phyloP scores from a whole-genome alignment of 345 rosid species.

The Sisymbrium irio region DNA sequence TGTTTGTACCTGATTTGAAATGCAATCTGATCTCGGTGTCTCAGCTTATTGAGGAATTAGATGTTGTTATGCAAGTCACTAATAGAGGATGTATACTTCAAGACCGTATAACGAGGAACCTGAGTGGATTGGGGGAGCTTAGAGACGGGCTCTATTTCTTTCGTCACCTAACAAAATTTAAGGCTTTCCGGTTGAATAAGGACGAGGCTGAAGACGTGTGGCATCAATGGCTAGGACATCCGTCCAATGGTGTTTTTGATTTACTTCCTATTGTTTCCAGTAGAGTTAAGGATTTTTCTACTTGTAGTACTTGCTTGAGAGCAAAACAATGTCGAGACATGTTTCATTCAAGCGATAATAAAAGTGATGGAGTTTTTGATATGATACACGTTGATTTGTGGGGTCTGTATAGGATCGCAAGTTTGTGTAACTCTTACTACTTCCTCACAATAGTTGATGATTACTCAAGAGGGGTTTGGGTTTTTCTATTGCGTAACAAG shows the following conservation, averaged over 20 bases:
- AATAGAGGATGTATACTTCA: slow-evolving; percentile 3
- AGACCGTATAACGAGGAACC: slow-evolving; percentile 24
- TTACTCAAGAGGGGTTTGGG: not conserved
- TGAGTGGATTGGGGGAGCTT: slow-evolving; percentile 23
- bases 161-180: too few relatives aligned
- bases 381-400: not conserved
- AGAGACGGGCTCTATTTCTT: too few relatives aligned
- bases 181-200: too few relatives aligned
- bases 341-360: not conserved
- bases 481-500: not conserved
- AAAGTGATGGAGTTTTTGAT: not conserved
- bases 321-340: not conserved
- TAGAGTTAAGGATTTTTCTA: too few relatives aligned
- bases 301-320: too few relatives aligned
- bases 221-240: too few relatives aligned
- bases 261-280: too few relatives aligned
- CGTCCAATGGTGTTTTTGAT: too few relatives aligned
- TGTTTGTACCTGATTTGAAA: not conserved
- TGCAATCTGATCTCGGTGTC: not conserved
- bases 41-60: not conserved
- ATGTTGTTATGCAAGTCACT: not conserved
- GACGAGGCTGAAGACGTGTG: too few relatives aligned
- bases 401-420: not conserved
- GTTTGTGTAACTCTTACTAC: too few relatives aligned
- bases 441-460: not conserved